Conservation (phyloP, 805 yeast genomes). For the Komagataella mondaviorum region DNA sequence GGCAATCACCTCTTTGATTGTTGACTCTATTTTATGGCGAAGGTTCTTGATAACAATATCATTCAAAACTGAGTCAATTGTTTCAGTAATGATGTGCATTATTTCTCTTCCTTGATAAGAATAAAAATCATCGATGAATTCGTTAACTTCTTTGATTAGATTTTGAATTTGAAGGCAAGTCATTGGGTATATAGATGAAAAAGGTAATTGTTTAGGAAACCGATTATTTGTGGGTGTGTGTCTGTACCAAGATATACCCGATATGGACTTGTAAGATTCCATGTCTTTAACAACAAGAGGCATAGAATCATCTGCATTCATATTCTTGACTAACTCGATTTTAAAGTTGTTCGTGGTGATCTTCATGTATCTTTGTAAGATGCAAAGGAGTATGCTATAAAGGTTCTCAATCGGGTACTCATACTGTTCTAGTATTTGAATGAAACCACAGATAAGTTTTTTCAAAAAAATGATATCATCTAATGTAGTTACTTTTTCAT, state of each 20-base stretch:
- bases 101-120: constrained; percentile 47
- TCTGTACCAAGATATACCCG: constrained; percentile 25
- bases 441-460: constrained; percentile 51
- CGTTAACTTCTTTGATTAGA: constrained; percentile 47
- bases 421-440: constrained; percentile 66
- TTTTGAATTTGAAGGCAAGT: constrained; percentile 65
- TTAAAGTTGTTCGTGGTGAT: constrained; percentile 41
- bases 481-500: constrained; percentile 24
- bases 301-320: constrained; percentile 78
- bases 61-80: constrained; percentile 58
- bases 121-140: constrained; percentile 53
- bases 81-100: constrained; percentile 42
- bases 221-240: constrained; percentile 5
- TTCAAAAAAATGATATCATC: constrained; percentile 41
- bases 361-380: constrained; percentile 50
- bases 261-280: constrained; percentile 47
- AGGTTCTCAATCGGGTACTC: constrained; percentile 46
- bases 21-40: constrained; percentile 45
- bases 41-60: constrained; percentile 55
- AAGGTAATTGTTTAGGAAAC: constrained; percentile 64
- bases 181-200: constrained; percentile 79
- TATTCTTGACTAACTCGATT: constrained; percentile 43
- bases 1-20: constrained; percentile 79
- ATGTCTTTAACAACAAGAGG: constrained; percentile 59
- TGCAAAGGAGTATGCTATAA: constrained; percentile 43